These are phyloP conservation scores for Agapanthus africanus DNA, from an alignment of 106 monocot species.

Conservation along the genomic window DNA sequence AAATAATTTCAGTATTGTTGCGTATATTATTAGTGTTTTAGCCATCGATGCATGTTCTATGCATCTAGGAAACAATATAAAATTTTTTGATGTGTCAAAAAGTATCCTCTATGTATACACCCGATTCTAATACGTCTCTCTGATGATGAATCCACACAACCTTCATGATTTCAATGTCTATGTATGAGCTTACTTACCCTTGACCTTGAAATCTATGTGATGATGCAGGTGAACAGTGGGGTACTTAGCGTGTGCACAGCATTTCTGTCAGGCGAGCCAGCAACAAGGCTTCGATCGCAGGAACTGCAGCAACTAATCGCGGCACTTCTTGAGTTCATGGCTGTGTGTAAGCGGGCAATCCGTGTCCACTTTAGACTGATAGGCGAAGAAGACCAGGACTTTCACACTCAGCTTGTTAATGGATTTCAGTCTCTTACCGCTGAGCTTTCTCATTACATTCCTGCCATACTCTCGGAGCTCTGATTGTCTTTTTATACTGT, in stretches of 20 bases:
- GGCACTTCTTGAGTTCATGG: constrained; percentile 98
- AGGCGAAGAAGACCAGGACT: constrained; percentile 98
- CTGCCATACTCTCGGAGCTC: constrained; percentile 96
- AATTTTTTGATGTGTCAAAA: too few species aligned
- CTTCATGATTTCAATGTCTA: too few species aligned
- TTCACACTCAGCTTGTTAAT: constrained; percentile 98
- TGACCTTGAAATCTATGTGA: not conserved
- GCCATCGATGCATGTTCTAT: too few species aligned
- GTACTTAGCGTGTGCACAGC: constrained; percentile 95
- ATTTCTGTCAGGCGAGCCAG: constrained; percentile 94
- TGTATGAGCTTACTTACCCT: not conserved
- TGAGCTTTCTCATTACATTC: constrained; percentile 98
- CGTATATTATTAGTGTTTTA: too few species aligned
- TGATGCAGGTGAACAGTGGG: constrained; percentile 93
- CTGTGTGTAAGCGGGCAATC: constrained; percentile 96
- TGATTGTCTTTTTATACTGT: too few species aligned
- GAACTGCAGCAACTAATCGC: constrained; percentile 98
- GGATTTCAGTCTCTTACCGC: constrained; percentile 98
- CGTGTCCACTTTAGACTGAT: constrained; percentile 93
- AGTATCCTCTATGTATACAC: too few species aligned
- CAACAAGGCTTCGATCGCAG: constrained; percentile 94
- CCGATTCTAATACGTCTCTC: too few species aligned
- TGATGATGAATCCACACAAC: too few species aligned
- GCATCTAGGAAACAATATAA: too few species aligned
- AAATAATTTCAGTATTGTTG: too few species aligned